Base-by-base conservation (phyloP, 2,329 filamentous ascomycete genomes). In the Diaporthe citrichinensis region DNA sequence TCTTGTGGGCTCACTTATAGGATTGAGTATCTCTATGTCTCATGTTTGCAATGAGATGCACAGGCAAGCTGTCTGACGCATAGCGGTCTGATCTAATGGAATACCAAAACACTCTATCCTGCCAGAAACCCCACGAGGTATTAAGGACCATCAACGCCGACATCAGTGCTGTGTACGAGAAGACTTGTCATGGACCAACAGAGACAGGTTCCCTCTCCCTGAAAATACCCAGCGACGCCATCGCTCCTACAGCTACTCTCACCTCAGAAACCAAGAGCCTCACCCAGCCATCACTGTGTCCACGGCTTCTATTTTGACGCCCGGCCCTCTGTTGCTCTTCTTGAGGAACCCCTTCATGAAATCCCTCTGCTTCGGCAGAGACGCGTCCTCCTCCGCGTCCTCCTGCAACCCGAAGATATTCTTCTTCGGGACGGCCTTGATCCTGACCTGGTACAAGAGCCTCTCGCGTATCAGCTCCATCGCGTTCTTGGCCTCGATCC, bases 401-500 rank as follows among this genome's bases (percentile, higher is more conserved):
- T 71, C 83, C 36, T 74, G 49, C 10, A 84, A 34, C 39, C 88
- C 87, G 78, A 89, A 91, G 6, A 91, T 86, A 78, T 85, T 88
- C 75, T 86, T 87, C 80, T 88, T 91, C 15, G 86, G 87, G 68
- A 86, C 88, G 61, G 86, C 88, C 78, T 89, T 90, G 15, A 94
- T 94, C 67, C 95, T 89, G 65, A 96, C 92, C 3, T 91, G 89
- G 81, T 93, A 92, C 62, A 92, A 85, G 20, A 98, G 86, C 73
- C 96, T 91, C 80, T 94, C 92, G 75, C 92, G 89, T n/a, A 98
- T 85, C 74, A 92, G 89, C 79, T 97, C 94, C 53, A 98, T 87
- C 15, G 89, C 88, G 72, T 92, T 92, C 84, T 98, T 98, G 17
- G 94, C 92, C 80, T 97, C 92, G 41, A 94, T 93, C 41, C 94